phyloP scores from a whole-genome alignment of 495 filamentous ascomycete genomes.

The Friedmanniomyces simplex region DNA sequence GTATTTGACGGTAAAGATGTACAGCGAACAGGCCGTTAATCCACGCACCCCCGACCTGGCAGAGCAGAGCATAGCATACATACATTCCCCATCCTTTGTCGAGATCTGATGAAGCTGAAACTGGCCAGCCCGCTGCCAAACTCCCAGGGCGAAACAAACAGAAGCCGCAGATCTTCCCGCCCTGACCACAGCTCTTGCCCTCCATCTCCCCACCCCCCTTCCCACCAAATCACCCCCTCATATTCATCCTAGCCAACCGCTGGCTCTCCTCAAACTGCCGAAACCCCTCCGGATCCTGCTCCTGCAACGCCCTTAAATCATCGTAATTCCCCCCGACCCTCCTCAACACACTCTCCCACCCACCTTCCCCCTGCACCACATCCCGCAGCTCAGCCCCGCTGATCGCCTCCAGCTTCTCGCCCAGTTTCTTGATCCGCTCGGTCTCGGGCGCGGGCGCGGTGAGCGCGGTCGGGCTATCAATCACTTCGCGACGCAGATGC shows the following conservation, averaged over 20 bases:
- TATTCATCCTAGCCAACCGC: constrained; percentile 18
- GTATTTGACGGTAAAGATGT: too few relatives aligned
- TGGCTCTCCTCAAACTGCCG: constrained; percentile 19
- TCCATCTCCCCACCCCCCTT: not conserved
- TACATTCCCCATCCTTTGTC: too few relatives aligned
- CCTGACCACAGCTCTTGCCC: not conserved
- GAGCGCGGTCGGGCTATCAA: constrained; percentile 13
- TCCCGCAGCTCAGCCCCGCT: constrained; percentile 27
- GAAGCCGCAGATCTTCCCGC: not conserved
- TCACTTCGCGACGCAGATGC: constrained; percentile 60
- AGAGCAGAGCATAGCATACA: too few relatives aligned
- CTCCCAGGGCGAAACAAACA: not conserved
- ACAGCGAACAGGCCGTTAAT: too few relatives aligned
- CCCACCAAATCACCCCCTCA: not conserved
- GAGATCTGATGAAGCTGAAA: too few relatives aligned
- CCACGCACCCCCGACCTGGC: too few relatives aligned
- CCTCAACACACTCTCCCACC: constrained; percentile 24
- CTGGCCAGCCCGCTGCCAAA: too few relatives aligned
- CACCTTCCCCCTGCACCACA: constrained; percentile 14
- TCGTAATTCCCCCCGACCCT: constrained; percentile 29
- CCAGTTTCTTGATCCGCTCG: constrained; percentile 15
- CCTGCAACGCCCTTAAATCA: constrained; percentile 26
- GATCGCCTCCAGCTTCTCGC: constrained; percentile 20
- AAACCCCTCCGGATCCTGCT: constrained; percentile 23
- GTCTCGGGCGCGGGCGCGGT: constrained; percentile 6